Evolutionary conservation across 352 stramenopile genomes (phyloP), one percentile per base, ranked within the genome.

Genomic region (Globisporangium yorkense): DNA sequence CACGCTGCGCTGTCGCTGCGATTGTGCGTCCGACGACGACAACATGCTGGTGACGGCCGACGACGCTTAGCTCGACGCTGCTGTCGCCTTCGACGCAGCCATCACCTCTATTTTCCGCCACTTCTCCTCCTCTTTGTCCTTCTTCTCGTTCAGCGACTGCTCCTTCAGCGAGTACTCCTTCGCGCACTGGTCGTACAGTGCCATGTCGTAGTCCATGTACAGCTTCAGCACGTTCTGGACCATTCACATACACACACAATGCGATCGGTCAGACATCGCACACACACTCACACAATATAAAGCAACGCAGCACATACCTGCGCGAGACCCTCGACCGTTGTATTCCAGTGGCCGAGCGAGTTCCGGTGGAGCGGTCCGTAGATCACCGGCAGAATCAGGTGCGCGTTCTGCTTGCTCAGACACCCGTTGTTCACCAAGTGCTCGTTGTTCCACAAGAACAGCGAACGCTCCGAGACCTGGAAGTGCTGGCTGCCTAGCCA

Each of bases 401-500:
- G 74, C 27, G 94, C 91, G 68, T 98, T 92, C 61, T 98, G 76
- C 59, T 96, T 86, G 45, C 86, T 97, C 20, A 98, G 76, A 41
- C 94, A 98, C 12, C 94, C 96, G 44, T 92, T 97, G 60, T 97
- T 98, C 29, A 98, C 95, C 46, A 99, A 83, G 62, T 98, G 94
- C 61, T 99, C 96, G 63, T 98, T 99, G 74, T 99, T 99, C 97
- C 97, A 99, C 20, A 99, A 79, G 68, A 98, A 99, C 5, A 99
- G 77, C 18, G 96, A 93, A 16, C 97, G 89, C 73, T 99, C 96
- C 39, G 96, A 96, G 4, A 94, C 82, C 74, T 99, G 96, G 63
- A 99, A 99, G 67, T 99, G 96, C 68, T 97, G 88, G 31, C 80
- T 97, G 53, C 94, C 90, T 1, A 99, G 74, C 74, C 90, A 98